A percentile compares a stretch with the other conserved stretches of the same genome.
phyloP scores from a whole-genome alignment of 805 yeast genomes.

The Ascoidea asiatica region DNA sequence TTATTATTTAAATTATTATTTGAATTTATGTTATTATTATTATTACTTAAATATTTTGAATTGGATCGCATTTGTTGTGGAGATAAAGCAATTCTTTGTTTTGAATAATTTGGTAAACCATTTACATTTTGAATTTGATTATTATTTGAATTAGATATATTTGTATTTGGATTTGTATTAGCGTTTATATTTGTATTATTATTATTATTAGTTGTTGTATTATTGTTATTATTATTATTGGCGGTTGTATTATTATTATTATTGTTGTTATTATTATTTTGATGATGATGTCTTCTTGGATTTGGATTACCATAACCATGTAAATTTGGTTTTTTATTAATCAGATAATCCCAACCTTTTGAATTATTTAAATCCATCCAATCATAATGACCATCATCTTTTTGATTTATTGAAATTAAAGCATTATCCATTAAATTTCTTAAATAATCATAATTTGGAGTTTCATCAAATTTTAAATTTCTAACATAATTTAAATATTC shows the following conservation, averaged over 20 bases:
- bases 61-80: too few relatives aligned
- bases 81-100: too few relatives aligned
- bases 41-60: too few relatives aligned
- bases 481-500: constrained; percentile 61
- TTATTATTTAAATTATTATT: too few relatives aligned
- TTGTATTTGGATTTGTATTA: constrained; percentile 10
- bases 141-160: constrained; percentile 1
- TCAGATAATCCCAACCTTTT: constrained; percentile 66
- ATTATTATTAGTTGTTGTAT: constrained; percentile 2
- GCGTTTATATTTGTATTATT: constrained; percentile 5
- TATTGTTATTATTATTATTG: constrained; percentile 16
- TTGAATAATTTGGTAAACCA: too few relatives aligned
- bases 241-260: constrained; percentile 16
- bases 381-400: constrained; percentile 59
- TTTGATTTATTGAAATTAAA: constrained; percentile 41
- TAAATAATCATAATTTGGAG: constrained; percentile 63
- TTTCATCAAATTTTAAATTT: constrained; percentile 60
- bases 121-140: constrained; percentile 1
- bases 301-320: constrained; percentile 74
- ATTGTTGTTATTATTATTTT: constrained; percentile 15
- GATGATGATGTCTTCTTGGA: constrained; percentile 23
- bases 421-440: constrained; percentile 47
- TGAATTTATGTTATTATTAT: too few relatives aligned
- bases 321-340: constrained; percentile 65
- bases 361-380: constrained; percentile 76